These are phyloP conservation scores for Fusarium tjaetaba DNA, from an alignment of 2,329 filamentous ascomycete species.

Conservation along the genomic window DNA sequence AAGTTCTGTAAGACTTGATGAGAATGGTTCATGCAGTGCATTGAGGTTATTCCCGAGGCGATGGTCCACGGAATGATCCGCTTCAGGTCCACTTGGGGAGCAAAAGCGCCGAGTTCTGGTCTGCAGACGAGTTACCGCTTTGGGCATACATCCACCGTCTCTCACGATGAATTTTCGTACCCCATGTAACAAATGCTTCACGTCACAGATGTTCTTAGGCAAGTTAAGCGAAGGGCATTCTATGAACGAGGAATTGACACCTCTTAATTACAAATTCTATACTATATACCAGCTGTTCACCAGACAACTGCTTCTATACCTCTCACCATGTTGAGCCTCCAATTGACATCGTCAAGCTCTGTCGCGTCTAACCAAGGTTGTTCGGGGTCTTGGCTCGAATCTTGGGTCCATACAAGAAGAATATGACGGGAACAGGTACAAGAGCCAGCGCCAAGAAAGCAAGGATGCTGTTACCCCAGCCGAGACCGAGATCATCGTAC, in stretches of 20 bases:
- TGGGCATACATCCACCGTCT: not conserved
- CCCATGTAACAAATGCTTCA: fast-evolving
- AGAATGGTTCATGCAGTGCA: not conserved
- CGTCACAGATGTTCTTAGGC: fast-evolving
- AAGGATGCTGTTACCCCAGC: conserved; percentile 56
- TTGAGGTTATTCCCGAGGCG: not conserved
- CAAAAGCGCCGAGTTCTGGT: not conserved
- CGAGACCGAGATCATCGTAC: conserved; percentile 55
- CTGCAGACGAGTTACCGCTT: not conserved
- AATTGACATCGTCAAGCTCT: not conserved
- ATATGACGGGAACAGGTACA: conserved; percentile 37
- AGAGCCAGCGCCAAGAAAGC: conserved; percentile 55
- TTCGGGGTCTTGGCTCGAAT: conserved; percentile 38
- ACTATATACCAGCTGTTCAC: not conserved
- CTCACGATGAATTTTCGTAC: not conserved
- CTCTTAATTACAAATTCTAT: not conserved
- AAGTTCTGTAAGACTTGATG: fast-evolving
- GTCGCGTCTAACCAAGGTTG: conserved; percentile 22
- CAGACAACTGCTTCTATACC: not conserved
- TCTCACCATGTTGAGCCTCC: fast-evolving
- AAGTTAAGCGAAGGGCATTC: not conserved
- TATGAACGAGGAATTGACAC: not conserved
- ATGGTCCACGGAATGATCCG: not conserved
- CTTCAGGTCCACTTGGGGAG: not conserved
- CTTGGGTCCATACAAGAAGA: conserved; percentile 34